phyloP scores from a whole-genome alignment of 2,329 filamentous ascomycete species.

The Alternaria sp. region DNA sequence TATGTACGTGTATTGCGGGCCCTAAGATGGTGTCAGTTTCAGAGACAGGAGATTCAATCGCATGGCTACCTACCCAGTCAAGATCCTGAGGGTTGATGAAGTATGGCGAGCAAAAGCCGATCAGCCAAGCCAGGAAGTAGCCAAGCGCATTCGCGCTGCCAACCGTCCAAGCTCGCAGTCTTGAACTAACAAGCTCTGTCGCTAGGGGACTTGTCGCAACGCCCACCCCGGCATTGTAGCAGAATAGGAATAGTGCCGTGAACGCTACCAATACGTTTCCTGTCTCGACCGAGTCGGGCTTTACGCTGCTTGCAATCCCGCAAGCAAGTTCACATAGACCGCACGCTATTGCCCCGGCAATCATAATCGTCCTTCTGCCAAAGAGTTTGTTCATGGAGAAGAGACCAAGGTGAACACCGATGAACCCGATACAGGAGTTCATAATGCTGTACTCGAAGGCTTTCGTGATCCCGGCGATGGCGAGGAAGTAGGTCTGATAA shows the following conservation, averaged over 20 bases:
- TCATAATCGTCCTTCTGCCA: constrained; percentile 57
- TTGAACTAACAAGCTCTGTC: constrained; percentile 40
- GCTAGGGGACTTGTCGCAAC: constrained; percentile 42
- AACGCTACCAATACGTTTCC: constrained; percentile 43
- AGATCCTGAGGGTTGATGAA: constrained; percentile 50
- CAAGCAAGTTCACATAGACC: constrained; percentile 55
- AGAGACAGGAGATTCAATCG: not conserved
- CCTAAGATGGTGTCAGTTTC: constrained; percentile 12
- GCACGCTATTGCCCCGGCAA: constrained; percentile 54
- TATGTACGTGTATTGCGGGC: constrained; percentile 30
- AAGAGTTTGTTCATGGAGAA: constrained; percentile 57
- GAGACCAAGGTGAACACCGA: constrained; percentile 59
- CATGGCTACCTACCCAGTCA: constrained; percentile 42
- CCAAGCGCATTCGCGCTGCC: constrained; percentile 43
- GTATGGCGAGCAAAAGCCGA: constrained; percentile 48
- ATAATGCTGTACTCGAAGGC: constrained; percentile 60
- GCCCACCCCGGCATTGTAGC: constrained; percentile 45
- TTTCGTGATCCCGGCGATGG: constrained; percentile 29
- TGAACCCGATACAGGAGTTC: constrained; percentile 57
- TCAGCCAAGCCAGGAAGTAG: constrained; percentile 47
- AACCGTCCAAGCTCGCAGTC: constrained; percentile 46
- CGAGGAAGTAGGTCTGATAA: constrained; percentile 57
- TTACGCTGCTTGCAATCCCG: constrained; percentile 45
- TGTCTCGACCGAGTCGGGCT: constrained; percentile 29
- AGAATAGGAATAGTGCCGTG: constrained; percentile 46